Conservation (phyloP, 2,329 filamentous ascomycete genomes). For the Fusarium udum region DNA sequence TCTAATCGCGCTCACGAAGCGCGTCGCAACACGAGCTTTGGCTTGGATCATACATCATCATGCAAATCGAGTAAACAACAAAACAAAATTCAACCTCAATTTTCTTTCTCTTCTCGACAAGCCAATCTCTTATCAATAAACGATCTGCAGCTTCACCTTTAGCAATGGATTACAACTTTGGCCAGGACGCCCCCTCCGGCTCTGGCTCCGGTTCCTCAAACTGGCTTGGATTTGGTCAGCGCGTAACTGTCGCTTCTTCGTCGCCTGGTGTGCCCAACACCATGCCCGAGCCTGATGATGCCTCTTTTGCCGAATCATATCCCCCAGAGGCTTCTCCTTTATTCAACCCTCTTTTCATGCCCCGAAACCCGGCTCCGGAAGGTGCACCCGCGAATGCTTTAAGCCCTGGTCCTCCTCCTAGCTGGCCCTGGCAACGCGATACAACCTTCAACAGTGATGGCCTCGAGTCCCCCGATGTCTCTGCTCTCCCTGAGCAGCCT, state of each 20-base stretch:
- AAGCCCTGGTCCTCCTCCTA: constrained; percentile 17
- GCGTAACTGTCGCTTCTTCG: constrained; percentile 23
- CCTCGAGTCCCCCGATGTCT: constrained; percentile 16
- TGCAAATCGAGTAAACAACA: constrained; percentile 17
- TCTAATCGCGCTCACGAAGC: constrained; percentile 3
- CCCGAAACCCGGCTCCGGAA: constrained; percentile 14
- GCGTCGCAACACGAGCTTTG: constrained; percentile 7
- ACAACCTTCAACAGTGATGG: constrained; percentile 1
- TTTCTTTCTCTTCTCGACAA: background rate
- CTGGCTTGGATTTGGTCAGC: constrained; percentile 35
- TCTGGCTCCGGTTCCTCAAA: constrained; percentile 25
- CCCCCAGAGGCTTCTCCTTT: constrained; percentile 37
- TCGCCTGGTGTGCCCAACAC: constrained; percentile 27
- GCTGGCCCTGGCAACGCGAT: constrained; percentile 37
- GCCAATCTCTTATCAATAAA: background rate
- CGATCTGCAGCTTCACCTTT: background rate
- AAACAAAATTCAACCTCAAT: constrained; percentile 12
- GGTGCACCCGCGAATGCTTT: background rate
- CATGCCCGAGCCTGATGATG: constrained; percentile 26
- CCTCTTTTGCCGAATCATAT: constrained; percentile 42
- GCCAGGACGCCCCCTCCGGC: constrained; percentile 18
- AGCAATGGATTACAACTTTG: constrained; percentile 36
- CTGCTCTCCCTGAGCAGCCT: background rate
- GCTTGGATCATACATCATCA: constrained; percentile 10
- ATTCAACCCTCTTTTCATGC: constrained; percentile 32